Percentiles rank a stretch among this genome's conserved stretches.
Evolutionary conservation across 208 protist genomes (phyloP).

Genomic region (Leishmania lainsoni): DNA sequence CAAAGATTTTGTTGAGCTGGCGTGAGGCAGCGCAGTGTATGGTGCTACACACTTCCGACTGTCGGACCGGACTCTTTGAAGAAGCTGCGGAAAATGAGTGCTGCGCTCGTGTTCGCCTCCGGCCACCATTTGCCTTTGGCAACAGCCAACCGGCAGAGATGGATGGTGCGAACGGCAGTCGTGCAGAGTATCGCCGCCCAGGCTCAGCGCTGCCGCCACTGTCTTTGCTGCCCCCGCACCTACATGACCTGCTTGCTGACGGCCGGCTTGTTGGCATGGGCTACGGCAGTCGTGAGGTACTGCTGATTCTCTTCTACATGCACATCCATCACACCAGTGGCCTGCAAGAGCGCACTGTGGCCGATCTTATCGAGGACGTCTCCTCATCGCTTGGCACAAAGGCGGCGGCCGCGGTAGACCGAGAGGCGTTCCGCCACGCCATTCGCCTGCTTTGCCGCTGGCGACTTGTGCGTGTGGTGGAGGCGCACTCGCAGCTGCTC

Average conservation of each 20-base stretch:
- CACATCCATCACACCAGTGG: conserved; percentile 54
- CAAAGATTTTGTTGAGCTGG: conserved; percentile 8
- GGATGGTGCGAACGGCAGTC: neutral
- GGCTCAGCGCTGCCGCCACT: conserved; percentile 11
- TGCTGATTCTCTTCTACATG: conserved; percentile 67
- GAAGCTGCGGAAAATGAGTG: neutral
- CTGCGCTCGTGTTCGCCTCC: neutral
- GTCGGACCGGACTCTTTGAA: neutral
- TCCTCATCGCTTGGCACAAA: conserved; percentile 69
- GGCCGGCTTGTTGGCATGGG: conserved; percentile 57
- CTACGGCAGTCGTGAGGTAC: conserved; percentile 56
- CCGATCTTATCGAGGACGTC: conserved; percentile 76
- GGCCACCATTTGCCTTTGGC: neutral
- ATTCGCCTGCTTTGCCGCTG: conserved; percentile 60
- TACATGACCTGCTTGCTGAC: conserved; percentile 58
- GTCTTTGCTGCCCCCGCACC: conserved; percentile 34
- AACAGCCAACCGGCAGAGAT: neutral
- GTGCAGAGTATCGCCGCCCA: neutral
- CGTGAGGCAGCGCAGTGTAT: conserved; percentile 1
- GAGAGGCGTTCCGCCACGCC: conserved; percentile 50
- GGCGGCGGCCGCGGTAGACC: conserved; percentile 66
- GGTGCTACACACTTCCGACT: neutral
- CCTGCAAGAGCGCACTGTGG: conserved; percentile 48
- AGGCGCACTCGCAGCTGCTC: conserved; percentile 34
- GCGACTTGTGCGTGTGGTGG: conserved; percentile 43